Percentiles rank a stretch among this genome's conserved stretches.
Conservation (phyloP, 192 early-diverging fungal genomes). For the Gryganskiella cystojenkinii region DNA sequence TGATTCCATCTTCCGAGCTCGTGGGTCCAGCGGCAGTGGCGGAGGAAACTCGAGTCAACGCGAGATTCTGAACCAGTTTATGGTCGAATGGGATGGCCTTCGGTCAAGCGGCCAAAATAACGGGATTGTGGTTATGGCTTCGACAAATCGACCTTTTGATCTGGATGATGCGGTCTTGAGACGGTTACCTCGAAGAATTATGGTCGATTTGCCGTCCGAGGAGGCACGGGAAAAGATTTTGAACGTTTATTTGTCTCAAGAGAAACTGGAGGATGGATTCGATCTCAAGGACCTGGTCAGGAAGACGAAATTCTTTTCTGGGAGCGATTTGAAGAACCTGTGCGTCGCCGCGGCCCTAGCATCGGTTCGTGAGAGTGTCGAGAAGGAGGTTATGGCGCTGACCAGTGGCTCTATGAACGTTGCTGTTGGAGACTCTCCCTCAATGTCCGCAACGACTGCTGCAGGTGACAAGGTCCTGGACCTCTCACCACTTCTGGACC, state of each 20-base stretch:
- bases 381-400: slow-evolving; percentile 49
- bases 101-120: slow-evolving; percentile 70
- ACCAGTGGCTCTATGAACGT: not conserved
- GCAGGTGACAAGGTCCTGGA: slow-evolving; percentile 18
- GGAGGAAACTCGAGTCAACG: slow-evolving; percentile 69
- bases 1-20: slow-evolving; percentile 86
- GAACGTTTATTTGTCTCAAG: slow-evolving; percentile 79
- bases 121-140: slow-evolving; percentile 89
- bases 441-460: not conserved
- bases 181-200: slow-evolving; percentile 87
- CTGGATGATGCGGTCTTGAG: slow-evolving; percentile 96
- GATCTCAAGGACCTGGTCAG: slow-evolving; percentile 73
- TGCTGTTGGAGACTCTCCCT: not conserved
- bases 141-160: slow-evolving; percentile 97
- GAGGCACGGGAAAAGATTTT: slow-evolving; percentile 82
- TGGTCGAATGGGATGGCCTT: slow-evolving; percentile 97
- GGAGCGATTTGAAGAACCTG: slow-evolving; percentile 95
- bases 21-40: slow-evolving; percentile 61
- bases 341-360: slow-evolving; percentile 87
- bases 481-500: slow-evolving; percentile 31
- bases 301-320: slow-evolving; percentile 85
- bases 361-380: slow-evolving; percentile 70
- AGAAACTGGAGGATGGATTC: slow-evolving; percentile 70
- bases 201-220: slow-evolving; percentile 91
- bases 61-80: slow-evolving; percentile 94